Conservation (phyloP, 805 yeast species). For the Wickerhamomyces chaumierensis region DNA sequence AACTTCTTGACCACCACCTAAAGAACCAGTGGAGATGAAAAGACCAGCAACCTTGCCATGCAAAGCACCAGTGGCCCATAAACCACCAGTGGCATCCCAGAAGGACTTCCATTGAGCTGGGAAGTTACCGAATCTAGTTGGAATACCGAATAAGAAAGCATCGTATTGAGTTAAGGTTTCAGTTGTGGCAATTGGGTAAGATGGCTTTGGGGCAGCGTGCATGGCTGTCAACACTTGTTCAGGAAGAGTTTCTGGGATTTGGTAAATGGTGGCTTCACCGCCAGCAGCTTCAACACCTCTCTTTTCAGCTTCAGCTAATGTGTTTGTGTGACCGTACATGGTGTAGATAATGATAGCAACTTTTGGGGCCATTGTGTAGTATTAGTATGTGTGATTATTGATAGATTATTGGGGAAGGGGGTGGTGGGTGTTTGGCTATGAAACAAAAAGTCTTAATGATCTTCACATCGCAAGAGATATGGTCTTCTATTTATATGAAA, state of each 20-base stretch:
- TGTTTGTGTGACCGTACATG: conserved; percentile 65
- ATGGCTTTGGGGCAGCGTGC: conserved; percentile 55
- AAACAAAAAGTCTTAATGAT: no score
- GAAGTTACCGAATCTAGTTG: conserved; percentile 67
- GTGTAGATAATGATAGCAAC: conserved; percentile 60
- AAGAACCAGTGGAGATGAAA: conserved; percentile 60
- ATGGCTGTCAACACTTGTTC: conserved; percentile 47
- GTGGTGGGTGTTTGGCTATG: no score
- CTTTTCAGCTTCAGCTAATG: conserved; percentile 58
- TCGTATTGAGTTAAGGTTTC: conserved; percentile 54
- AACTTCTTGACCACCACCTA: conserved; percentile 72
- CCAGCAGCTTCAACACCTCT: conserved; percentile 64
- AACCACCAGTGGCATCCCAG: conserved; percentile 68
- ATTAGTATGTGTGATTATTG: no score
- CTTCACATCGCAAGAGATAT: no score
- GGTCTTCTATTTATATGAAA: no score
- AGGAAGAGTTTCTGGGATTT: conserved; percentile 69
- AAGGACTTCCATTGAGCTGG: conserved; percentile 71
- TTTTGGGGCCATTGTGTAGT: conserved; percentile 24
- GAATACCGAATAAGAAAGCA: conserved; percentile 67
- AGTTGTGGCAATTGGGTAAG: conserved; percentile 44
- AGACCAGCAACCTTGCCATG: conserved; percentile 66
- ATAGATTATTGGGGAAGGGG: conserved; percentile 3
- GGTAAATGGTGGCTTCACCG: conserved; percentile 59
- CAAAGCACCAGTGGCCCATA: conserved; percentile 64